phyloP scores from a whole-genome alignment of 2,329 filamentous ascomycete genomes.

The Colletotrichum caudatum region DNA sequence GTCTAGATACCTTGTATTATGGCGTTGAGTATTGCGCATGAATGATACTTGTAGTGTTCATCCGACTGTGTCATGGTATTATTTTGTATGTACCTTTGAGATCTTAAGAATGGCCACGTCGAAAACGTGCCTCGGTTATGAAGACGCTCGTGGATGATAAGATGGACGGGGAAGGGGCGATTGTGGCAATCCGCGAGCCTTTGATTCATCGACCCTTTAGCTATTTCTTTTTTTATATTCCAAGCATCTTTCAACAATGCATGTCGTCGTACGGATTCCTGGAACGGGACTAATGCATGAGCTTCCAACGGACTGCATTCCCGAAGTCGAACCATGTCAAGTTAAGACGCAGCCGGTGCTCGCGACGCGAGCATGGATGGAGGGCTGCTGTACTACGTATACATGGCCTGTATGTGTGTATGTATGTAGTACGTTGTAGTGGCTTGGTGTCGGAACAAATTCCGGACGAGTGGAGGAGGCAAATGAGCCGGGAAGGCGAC shows the following conservation, averaged over 20 bases:
- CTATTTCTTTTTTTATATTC: neutral
- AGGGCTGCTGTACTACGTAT: neutral
- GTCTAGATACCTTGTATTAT: too few species aligned
- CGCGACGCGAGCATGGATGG: conserved; percentile 6
- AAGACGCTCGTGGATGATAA: neutral
- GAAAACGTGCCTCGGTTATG: too few species aligned
- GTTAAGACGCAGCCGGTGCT: conserved; percentile 20
- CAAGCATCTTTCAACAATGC: neutral
- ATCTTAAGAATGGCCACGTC: too few species aligned
- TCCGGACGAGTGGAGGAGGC: neutral
- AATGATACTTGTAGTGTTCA: too few species aligned
- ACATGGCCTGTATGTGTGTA: too few species aligned
- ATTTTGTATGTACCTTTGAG: too few species aligned
- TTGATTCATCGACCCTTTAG: neutral
- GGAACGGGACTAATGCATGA: conserved; percentile 18
- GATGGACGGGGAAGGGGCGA: neutral
- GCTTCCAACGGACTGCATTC: conserved; percentile 22
- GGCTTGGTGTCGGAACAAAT: neutral
- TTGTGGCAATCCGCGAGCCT: neutral
- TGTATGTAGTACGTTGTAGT: too few species aligned
- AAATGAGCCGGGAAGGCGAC: neutral
- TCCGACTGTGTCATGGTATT: too few species aligned
- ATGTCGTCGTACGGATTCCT: neutral
- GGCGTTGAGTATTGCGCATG: too few species aligned
- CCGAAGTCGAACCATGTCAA: conserved; percentile 17